Evolutionary conservation across 371 early-diverging fungal genomes (phyloP).

Genomic region (Mucor lusitanicus): DNA sequence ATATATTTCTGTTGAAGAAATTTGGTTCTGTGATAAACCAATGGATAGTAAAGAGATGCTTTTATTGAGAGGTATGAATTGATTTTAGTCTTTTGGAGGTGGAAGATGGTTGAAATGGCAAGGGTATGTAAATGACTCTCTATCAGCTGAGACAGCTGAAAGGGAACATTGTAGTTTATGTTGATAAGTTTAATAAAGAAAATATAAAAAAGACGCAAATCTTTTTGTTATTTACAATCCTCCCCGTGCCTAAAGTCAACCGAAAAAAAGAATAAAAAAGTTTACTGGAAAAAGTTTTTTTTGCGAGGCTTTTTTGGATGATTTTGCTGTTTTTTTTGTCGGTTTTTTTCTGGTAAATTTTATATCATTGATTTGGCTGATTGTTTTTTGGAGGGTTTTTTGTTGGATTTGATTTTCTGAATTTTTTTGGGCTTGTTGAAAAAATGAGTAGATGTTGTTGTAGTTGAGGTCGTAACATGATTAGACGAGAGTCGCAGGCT

Average conservation of each 20-base stretch:
- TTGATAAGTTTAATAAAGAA: conserved; percentile 11
- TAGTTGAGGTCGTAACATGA: too few species aligned
- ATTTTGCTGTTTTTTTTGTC: neutral
- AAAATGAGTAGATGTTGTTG: conserved; percentile 1
- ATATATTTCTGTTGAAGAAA: conserved; percentile 21
- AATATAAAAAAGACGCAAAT: conserved; percentile 14
- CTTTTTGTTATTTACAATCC: conserved; percentile 35
- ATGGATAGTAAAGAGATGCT: conserved; percentile 7
- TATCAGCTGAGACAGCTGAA: conserved; percentile 5
- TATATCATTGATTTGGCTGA: conserved; percentile 1
- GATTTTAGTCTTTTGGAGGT: neutral
- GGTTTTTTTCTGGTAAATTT: conserved; percentile 3
- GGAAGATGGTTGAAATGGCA: conserved; percentile 13
- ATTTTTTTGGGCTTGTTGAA: conserved; percentile 8
- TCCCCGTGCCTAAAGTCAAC: conserved; percentile 28
- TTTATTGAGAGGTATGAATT: conserved; percentile 2
- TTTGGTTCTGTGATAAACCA: conserved; percentile 13
- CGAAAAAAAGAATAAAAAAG: conserved; percentile 2
- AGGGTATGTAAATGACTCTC: conserved; percentile 34
- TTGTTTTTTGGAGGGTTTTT: conserved; percentile 14
- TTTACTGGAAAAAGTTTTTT: conserved; percentile 15
- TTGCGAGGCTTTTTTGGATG: conserved; percentile 1
- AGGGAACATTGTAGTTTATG: conserved; percentile 15
- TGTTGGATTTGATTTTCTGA: neutral
- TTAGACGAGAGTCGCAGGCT: conserved; percentile 19